Evolutionary conservation across 306 rosid species (phyloP).

Genomic region (Lathyrus aphaca): DNA sequence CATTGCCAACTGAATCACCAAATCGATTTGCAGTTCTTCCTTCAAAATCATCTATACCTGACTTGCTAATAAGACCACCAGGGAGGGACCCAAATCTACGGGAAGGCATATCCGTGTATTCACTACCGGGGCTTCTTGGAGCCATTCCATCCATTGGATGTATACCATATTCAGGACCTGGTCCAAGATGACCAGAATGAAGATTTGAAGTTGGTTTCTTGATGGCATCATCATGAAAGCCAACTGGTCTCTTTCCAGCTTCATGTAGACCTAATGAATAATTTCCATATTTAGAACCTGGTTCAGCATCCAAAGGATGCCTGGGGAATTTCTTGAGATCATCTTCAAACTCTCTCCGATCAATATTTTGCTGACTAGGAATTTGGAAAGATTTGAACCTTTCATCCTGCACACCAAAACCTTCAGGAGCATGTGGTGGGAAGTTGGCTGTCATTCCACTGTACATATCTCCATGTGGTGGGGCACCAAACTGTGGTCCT

Average conservation of each 20-base stretch:
- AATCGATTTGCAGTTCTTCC: conserved; percentile 66
- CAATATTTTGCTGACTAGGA: conserved; percentile 45
- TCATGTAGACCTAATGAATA: conserved; percentile 60
- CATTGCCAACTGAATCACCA: conserved; percentile 61
- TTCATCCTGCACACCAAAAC: conserved; percentile 67
- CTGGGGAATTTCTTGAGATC: conserved; percentile 72
- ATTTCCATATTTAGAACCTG: conserved; percentile 54
- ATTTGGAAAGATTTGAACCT: conserved; percentile 64
- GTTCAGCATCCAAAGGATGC: conserved; percentile 63
- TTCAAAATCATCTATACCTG: conserved; percentile 69
- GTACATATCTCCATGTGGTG: conserved; percentile 64
- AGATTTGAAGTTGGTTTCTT: conserved; percentile 54
- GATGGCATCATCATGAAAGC: conserved; percentile 52
- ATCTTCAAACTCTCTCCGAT: conserved; percentile 66
- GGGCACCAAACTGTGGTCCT: conserved; percentile 53
- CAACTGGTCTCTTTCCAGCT: conserved; percentile 59
- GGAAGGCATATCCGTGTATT: conserved; percentile 58
- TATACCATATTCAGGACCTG: conserved; percentile 58
- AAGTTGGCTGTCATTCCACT: conserved; percentile 51
- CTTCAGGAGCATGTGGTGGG: conserved; percentile 62
- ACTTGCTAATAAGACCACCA: conserved; percentile 55
- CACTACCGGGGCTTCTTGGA: conserved; percentile 71
- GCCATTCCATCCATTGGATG: conserved; percentile 62
- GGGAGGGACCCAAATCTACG: conserved; percentile 51
- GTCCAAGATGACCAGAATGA: conserved; percentile 63